Percentiles rank a stretch among this genome's conserved stretches.
Evolutionary conservation across 331 rosid genomes (phyloP).

Genomic region (Rhamnella rubrinervis): DNA sequence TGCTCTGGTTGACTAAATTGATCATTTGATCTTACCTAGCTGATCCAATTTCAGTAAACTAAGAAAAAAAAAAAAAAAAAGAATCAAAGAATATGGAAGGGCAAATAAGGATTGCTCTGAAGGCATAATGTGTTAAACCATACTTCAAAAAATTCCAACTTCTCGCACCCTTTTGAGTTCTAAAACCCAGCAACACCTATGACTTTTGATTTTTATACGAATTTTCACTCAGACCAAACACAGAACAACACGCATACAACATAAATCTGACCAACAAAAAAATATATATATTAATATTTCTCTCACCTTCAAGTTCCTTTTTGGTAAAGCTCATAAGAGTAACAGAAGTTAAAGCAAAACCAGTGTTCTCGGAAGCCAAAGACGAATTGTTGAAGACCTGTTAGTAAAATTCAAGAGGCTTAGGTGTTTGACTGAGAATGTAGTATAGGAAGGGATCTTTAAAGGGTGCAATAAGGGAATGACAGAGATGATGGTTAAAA

Average conservation of each 20-base stretch:
- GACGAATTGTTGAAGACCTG: neutral
- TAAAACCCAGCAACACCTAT: neutral
- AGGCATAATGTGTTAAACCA: neutral
- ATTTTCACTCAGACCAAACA: too few species aligned
- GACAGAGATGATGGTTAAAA: conserved; percentile 36
- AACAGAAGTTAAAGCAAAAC: neutral
- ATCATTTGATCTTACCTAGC: too few species aligned
- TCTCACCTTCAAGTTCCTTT: conserved; percentile 15
- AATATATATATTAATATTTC: neutral
- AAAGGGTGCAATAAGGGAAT: conserved; percentile 29
- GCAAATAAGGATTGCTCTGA: neutral
- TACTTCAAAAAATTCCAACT: neutral
- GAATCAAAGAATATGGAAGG: neutral
- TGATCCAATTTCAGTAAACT: neutral
- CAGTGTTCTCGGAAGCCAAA: neutral
- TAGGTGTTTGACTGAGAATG: neutral
- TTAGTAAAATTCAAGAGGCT: conserved; percentile 2
- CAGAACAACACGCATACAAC: neutral
- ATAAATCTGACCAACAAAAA: too few species aligned
- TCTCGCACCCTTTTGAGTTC: neutral
- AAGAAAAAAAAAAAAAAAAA: neutral
- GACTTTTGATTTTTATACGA: too few species aligned
- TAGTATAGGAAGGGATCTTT: conserved; percentile 18
- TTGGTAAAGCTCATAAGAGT: neutral
- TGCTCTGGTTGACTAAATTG: too few species aligned